Evolutionary conservation across 192 early-diverging fungal species (phyloP).

Genomic region (Coemansia sp.): DNA sequence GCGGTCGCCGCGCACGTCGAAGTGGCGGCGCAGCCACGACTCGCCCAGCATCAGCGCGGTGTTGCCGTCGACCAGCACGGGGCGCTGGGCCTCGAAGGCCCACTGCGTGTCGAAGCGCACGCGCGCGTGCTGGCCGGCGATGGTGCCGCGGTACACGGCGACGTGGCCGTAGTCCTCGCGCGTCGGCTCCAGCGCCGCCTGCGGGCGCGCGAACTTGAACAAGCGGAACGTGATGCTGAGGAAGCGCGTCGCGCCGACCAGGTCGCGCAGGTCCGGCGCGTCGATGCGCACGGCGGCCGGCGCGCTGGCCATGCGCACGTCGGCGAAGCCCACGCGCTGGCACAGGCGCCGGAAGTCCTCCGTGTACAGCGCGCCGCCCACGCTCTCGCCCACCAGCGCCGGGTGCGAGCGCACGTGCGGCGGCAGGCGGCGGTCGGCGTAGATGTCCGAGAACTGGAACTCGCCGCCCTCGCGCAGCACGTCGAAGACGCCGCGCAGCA

Average conservation of each 20-base stretch:
- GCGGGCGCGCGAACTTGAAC: constrained; percentile 43
- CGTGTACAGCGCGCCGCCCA: constrained; percentile 45
- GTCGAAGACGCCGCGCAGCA: constrained; percentile 43
- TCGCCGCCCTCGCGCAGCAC: constrained; percentile 41
- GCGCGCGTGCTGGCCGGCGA: constrained; percentile 34
- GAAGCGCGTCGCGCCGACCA: constrained; percentile 39
- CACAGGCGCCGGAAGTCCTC: constrained; percentile 44
- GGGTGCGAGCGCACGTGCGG: constrained; percentile 31
- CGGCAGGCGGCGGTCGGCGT: constrained; percentile 47
- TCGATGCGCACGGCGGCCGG: constrained; percentile 29
- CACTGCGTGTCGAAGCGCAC: constrained; percentile 33
- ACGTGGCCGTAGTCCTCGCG: constrained; percentile 47
- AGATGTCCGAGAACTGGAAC: constrained; percentile 50
- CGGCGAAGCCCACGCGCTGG: constrained; percentile 29
- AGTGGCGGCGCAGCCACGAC: constrained; percentile 49
- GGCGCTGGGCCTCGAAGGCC: constrained; percentile 38
- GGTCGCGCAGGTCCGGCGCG: constrained; percentile 28
- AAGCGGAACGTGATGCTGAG: constrained; percentile 43
- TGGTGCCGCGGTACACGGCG: constrained; percentile 46
- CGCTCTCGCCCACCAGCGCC: constrained; percentile 48
- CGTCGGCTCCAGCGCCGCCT: constrained; percentile 42
- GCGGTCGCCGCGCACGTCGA: constrained; percentile 45
- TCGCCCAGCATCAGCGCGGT: constrained; percentile 45
- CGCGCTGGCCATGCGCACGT: constrained; percentile 29
- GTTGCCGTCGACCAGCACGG: constrained; percentile 41